phyloP scores from a whole-genome alignment of 78 protist genomes.

The Dictyostelium brefeldianum region DNA sequence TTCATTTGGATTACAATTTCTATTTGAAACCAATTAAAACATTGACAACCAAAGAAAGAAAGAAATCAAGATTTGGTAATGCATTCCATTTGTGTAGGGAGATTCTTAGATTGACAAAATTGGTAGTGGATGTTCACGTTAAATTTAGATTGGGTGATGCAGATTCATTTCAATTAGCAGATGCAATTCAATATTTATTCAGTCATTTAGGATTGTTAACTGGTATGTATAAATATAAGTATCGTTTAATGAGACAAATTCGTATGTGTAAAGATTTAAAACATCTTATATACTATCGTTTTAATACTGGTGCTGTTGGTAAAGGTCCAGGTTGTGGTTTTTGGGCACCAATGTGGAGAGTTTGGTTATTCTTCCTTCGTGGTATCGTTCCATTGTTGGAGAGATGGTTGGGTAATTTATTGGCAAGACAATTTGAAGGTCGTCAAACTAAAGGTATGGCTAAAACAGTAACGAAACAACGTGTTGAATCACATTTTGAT shows the following conservation, averaged over 20 bases:
- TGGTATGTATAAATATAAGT: constrained; percentile 99
- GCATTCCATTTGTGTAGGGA: constrained; percentile 99
- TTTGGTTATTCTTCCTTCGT: constrained; percentile 99
- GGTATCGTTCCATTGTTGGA: constrained; percentile 99
- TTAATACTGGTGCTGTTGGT: constrained; percentile 99
- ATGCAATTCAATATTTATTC: constrained; percentile 99
- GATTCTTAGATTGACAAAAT: constrained; percentile 98
- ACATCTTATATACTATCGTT: constrained; percentile 99
- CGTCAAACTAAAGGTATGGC: constrained; percentile 96
- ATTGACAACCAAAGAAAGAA: constrained; percentile 99
- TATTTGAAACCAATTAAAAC: constrained; percentile 99
- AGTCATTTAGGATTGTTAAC: constrained; percentile 99
- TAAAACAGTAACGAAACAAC: constrained; percentile 99
- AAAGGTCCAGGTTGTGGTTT: constrained; percentile 99
- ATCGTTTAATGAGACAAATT: constrained; percentile 99
- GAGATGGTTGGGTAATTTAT: constrained; percentile 99
- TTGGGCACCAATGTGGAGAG: constrained; percentile 99
- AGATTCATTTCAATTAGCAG: constrained; percentile 96
- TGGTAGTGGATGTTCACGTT: constrained; percentile 99
- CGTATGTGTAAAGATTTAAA: constrained; percentile 97
- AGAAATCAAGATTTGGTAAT: constrained; percentile 99
- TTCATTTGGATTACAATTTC: constrained; percentile 99
- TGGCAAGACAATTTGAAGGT: constrained; percentile 99
- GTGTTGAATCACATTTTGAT: constrained; percentile 99
- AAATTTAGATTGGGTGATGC: constrained; percentile 99